Percentiles rank a stretch among this genome's conserved stretches.
These are phyloP conservation scores for Panaeolus cyanescens DNA, from an alignment of 768 basidiomycete genomes.

Conservation along the genomic window DNA sequence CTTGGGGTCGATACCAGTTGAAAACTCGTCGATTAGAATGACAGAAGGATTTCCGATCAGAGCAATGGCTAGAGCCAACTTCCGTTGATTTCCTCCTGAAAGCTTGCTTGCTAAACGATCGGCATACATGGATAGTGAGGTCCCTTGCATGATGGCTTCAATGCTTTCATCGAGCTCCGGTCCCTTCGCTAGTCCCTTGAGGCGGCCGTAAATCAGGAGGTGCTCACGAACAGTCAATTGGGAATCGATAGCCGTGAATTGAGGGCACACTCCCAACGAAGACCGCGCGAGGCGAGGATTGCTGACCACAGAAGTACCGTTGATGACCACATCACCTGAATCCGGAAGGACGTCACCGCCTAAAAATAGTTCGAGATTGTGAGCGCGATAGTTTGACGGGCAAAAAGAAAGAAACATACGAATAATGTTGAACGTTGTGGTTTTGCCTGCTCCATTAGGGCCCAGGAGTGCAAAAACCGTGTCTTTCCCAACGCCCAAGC, in stretches of 20 bases:
- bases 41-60: constrained; percentile 77
- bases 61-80: constrained; percentile 74
- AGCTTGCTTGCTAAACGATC: constrained; percentile 74
- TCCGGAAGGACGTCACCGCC: constrained; percentile 73
- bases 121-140: constrained; percentile 60
- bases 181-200: constrained; percentile 65
- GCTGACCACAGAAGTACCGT: constrained; percentile 64
- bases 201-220: constrained; percentile 66
- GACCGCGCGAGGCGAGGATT: constrained; percentile 65
- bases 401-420: constrained; percentile 42
- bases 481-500: constrained; percentile 61
- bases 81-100: constrained; percentile 81
- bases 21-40: constrained; percentile 81
- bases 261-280: constrained; percentile 79
- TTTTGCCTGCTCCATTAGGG: constrained; percentile 85
- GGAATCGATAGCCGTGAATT: constrained; percentile 81
- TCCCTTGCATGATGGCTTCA: constrained; percentile 56
- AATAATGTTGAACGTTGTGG: constrained; percentile 80
- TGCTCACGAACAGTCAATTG: constrained; percentile 82
- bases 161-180: constrained; percentile 54
- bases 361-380: constrained; percentile 20
- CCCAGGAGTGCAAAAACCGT: constrained; percentile 74
- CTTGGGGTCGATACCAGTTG: constrained; percentile 80
- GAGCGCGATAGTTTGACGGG: not conserved
- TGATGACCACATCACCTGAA: constrained; percentile 68